These are phyloP conservation scores for Tuber brumale DNA, from an alignment of 495 filamentous ascomycete species.

Conservation along the genomic window DNA sequence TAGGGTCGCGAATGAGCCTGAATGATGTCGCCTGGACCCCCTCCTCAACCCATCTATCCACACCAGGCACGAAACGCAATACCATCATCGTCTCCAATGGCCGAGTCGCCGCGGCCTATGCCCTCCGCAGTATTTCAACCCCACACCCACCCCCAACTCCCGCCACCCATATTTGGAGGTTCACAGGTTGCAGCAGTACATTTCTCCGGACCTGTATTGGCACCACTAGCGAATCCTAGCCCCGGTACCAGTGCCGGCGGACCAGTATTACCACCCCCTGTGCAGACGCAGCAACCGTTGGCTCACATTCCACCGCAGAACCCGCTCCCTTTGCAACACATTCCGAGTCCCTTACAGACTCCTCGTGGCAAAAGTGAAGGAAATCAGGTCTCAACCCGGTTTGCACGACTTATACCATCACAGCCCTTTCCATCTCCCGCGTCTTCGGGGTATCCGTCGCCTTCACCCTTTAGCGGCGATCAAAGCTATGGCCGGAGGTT, in stretches of 20 bases:
- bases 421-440: constrained; percentile 26
- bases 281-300: constrained; percentile 24
- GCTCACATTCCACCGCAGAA: constrained; percentile 32
- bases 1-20: constrained; percentile 40
- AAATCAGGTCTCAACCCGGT: constrained; percentile 27
- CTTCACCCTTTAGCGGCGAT: constrained; percentile 25
- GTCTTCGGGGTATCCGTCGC: constrained; percentile 28
- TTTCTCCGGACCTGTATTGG: constrained; percentile 36
- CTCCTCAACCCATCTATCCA: constrained; percentile 40
- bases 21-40: constrained; percentile 44
- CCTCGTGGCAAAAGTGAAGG: constrained; percentile 25
- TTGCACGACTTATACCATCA: constrained; percentile 22
- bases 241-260: constrained; percentile 25
- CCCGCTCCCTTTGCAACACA: constrained; percentile 24
- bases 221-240: constrained; percentile 30
- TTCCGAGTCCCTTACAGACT: constrained; percentile 30
- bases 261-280: constrained; percentile 31
- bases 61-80: constrained; percentile 26
- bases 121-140: constrained; percentile 20
- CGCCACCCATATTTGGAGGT: constrained; percentile 34
- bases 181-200: constrained; percentile 23
- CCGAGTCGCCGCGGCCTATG: constrained; percentile 38
- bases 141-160: constrained; percentile 27
- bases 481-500: constrained; percentile 27
- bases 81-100: constrained; percentile 38